Evolutionary conservation across 495 filamentous ascomycete species (phyloP).

Genomic region (Talaromyces borbonicus): DNA sequence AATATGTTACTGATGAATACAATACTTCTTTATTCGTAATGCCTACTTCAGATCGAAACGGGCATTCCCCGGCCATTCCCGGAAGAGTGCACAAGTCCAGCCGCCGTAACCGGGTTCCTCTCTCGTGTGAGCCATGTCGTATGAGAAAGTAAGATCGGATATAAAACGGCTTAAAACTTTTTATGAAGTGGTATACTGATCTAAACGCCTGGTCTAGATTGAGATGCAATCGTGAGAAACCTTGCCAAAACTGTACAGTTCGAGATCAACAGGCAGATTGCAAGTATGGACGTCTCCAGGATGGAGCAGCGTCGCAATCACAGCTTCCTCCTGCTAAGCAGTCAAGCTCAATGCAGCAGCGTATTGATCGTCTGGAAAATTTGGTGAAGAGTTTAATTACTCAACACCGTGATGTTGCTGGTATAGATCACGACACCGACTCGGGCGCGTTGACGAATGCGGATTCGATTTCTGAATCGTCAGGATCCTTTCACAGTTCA

Average conservation of each 20-base stretch:
- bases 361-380: conserved; percentile 3
- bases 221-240: conserved; percentile 6
- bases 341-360: conserved; percentile 4
- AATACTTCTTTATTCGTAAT: neutral
- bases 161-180: too few relatives aligned
- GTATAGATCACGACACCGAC: neutral
- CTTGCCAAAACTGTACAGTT: conserved; percentile 1
- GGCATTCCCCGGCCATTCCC: neutral
- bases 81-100: neutral
- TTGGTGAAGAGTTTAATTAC: conserved; percentile 4
- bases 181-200: too few relatives aligned
- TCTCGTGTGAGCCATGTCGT: conserved; percentile 7
- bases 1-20: too few relatives aligned
- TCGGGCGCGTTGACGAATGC: neutral
- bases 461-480: neutral
- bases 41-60: neutral
- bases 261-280: conserved; percentile 2
- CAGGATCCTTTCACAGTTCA: neutral
- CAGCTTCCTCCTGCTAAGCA: neutral
- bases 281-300: conserved; percentile 1
- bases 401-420: neutral
- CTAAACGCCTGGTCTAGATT: too few relatives aligned
- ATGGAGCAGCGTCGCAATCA: neutral
- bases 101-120: conserved; percentile 5
- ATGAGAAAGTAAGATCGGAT: conserved; percentile 7